These are phyloP conservation scores for Malus sieversii DNA, from an alignment of 306 rosid species.

Conservation along the genomic window DNA sequence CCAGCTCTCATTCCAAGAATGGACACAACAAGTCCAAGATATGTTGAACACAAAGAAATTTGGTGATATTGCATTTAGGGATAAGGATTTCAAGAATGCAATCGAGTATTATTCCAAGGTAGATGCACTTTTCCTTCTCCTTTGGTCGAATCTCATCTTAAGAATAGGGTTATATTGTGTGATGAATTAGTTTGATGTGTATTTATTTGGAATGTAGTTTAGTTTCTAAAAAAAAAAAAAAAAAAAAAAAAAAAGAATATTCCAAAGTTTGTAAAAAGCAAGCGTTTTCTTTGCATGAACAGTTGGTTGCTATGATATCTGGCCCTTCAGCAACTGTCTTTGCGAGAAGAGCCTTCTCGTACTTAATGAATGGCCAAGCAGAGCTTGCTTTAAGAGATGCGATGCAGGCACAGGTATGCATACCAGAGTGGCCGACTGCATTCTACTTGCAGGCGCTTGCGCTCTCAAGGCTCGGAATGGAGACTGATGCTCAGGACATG, in stretches of 20 bases:
- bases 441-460: slow-evolving; percentile 93
- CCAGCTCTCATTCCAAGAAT: slow-evolving; percentile 97
- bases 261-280: background rate
- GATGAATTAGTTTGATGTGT: background rate
- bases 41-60: slow-evolving; percentile 84
- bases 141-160: background rate
- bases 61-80: slow-evolving; percentile 94
- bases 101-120: slow-evolving; percentile 95
- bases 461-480: slow-evolving; percentile 94
- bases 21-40: slow-evolving; percentile 97
- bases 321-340: slow-evolving; percentile 79
- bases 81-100: slow-evolving; percentile 87
- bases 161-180: background rate
- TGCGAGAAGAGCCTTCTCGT: slow-evolving; percentile 80
- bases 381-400: slow-evolving; percentile 87
- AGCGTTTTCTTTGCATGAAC: slow-evolving; percentile 15
- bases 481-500: slow-evolving; percentile 95
- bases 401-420: slow-evolving; percentile 95
- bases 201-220: background rate
- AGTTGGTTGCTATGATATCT: slow-evolving; percentile 77
- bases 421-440: slow-evolving; percentile 96
- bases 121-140: slow-evolving; percentile 9
- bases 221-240: background rate
- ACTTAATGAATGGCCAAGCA: slow-evolving; percentile 75
- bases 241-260: background rate